Evolutionary conservation across 2,329 filamentous ascomycete species (phyloP), one percentile per base, ranked within the genome.

Genomic region (Aspergillus awamori): DNA sequence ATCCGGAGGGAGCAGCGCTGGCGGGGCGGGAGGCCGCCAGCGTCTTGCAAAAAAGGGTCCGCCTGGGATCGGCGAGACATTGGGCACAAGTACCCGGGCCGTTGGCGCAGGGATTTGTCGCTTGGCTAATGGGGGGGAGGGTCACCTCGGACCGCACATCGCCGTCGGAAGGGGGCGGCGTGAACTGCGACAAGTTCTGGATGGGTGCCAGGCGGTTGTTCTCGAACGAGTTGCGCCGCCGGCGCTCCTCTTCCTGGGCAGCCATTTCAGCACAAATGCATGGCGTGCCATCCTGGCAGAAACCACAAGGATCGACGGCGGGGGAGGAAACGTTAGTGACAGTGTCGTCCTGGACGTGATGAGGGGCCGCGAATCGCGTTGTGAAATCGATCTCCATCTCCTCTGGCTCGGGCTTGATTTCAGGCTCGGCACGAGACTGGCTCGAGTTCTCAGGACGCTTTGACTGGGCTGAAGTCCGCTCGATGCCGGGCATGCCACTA

Each of bases 11-110:
- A 62, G 69, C 70, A 45, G 68, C 72, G 64, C 70, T 73, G 57
- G 70, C 70, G 62, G 75, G 70, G 60, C 74, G 79, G 60, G 74
- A 89, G 63, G 90, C 90, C 24, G 91, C 90, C 56, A 94, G 85
- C 10, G 90, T 89, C 64, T 91, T 89, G 77, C 91, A 95, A 80
- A 95, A 95, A 39, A 93, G 85, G 1, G 90, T 91, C 3, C 91
- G 92, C 72, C 89, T 89, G 17, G 91, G 90, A 72, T 94, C 91
- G 2, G 86, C 82, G 61, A 89, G 83, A 72, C 91, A 95, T 77
- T 94, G 90, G 4, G 89, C 85, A 72, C 91, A 95, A 15, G 89
- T 90, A 8, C 91, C 91, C 0, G 91, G 91, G 0, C 90, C 90
- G 57, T 89, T 89, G 39, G 85, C 82, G 26, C 89, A 82, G 51